Evolutionary conservation across 331 rosid species (phyloP), one percentile per base, ranked within the genome.

Genomic region (Malus hybrid): DNA sequence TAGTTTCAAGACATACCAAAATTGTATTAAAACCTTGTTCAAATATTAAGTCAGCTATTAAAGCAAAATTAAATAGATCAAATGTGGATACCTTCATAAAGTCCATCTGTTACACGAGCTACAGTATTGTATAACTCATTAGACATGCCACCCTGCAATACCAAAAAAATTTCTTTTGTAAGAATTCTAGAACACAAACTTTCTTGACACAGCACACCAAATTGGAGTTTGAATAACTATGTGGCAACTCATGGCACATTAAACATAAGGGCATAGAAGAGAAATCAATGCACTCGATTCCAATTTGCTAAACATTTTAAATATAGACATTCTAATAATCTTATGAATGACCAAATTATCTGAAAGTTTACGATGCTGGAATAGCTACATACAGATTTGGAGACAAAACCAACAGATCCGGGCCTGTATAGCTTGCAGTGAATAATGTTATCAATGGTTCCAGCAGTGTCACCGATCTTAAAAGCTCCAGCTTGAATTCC

Each of bases 401-500:
- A 95, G 83, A 92, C 99, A 81, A 95, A 95, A 79, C 99, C 99
- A 86, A 95, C 96, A 59, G 99, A 95, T 89, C 99, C 99, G 62
- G 99, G 99, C 84, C 99, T 95, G 92, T 95, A 95, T 67, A 95
- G 85, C 88, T 95, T 95, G 99, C 96, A 87, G 1, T 89, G 96
- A 80, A 95, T 85, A 64, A 92, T 89, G 82, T 94, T 94, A 76
- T 94, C 99, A 72, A 95, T 95, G 48, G 97, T 92, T 84, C 99
- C 99, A 56, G 99, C 99, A 44, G 97, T 95, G 86, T 95, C 99
- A 69, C 99, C 99, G 15, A 95, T 95, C 90, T 95, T 95, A 86
- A 95, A 95, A 74, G 99, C 99, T 50, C 97, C 99, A 7, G 97
- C 99, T 87, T 95, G 99, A 82, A 95, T 87, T 64, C 99, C 99